Evolutionary conservation across 148 eudicot genomes (phyloP).

Genomic region (Pouteria glomerata): DNA sequence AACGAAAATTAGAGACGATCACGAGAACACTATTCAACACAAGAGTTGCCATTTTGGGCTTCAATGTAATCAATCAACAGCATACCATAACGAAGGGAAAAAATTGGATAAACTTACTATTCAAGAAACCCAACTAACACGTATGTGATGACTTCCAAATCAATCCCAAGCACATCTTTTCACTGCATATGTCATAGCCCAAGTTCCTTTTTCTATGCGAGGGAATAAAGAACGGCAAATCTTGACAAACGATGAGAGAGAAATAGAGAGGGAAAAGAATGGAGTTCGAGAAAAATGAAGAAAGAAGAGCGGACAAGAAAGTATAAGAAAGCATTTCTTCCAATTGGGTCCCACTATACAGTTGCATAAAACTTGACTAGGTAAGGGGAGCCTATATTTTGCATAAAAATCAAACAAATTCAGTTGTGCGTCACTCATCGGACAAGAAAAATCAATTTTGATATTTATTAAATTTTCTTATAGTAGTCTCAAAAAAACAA

Average conservation of each 20-base stretch:
- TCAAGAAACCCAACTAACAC: conserved; percentile 13
- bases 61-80: neutral
- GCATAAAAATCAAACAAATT: too few species aligned
- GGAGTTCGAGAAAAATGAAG: neutral
- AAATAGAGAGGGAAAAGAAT: neutral
- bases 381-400: too few species aligned
- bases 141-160: conserved; percentile 1
- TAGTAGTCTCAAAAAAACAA: too few species aligned
- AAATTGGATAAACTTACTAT: conserved; percentile 12
- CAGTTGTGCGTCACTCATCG: too few species aligned
- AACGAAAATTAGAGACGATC: too few species aligned
- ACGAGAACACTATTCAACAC: too few species aligned
- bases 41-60: neutral
- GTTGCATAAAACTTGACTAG: too few species aligned
- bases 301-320: neutral
- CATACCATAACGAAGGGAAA: neutral
- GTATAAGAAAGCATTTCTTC: conserved; percentile 14
- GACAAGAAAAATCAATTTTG: too few species aligned
- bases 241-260: neutral
- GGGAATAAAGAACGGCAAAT: neutral
- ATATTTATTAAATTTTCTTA: too few species aligned
- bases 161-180: neutral
- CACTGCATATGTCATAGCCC: neutral
- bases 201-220: neutral
- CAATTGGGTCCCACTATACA: conserved; percentile 13